phyloP scores from a whole-genome alignment of 176 grass and related monocot genomes.

The Bromus sterilis region DNA sequence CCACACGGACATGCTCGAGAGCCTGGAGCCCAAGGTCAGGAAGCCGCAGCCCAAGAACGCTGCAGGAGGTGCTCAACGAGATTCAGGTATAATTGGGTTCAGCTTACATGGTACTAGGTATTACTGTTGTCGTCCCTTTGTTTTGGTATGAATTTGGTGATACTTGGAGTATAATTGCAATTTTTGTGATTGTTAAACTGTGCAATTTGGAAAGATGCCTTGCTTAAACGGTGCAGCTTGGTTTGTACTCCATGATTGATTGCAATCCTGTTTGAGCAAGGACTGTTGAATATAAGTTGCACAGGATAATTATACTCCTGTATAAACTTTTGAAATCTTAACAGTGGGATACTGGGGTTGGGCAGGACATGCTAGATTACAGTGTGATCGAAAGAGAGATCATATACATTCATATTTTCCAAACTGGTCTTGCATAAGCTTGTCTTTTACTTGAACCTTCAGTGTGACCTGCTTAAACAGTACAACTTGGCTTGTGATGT shows the following conservation, averaged over 20 bases:
- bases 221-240: neutral
- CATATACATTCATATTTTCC: neutral
- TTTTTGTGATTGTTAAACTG: neutral
- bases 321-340: neutral
- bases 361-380: neutral
- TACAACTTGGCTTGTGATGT: too few relatives aligned
- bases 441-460: neutral
- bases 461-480: too few relatives aligned
- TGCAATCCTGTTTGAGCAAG: neutral
- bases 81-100: too few relatives aligned
- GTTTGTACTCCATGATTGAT: neutral
- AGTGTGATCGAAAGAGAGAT: neutral
- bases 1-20: slow-evolving; percentile 55
- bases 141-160: neutral
- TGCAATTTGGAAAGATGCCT: neutral
- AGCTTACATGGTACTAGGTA: too few relatives aligned
- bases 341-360: neutral
- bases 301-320: neutral
- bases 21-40: slow-evolving; percentile 69
- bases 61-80: slow-evolving; percentile 61
- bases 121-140: neutral
- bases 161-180: neutral
- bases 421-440: neutral
- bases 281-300: neutral
- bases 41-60: too few relatives aligned